Evolutionary conservation across 306 rosid genomes (phyloP).

Genomic region (Psophocarpus tetragonolobus): DNA sequence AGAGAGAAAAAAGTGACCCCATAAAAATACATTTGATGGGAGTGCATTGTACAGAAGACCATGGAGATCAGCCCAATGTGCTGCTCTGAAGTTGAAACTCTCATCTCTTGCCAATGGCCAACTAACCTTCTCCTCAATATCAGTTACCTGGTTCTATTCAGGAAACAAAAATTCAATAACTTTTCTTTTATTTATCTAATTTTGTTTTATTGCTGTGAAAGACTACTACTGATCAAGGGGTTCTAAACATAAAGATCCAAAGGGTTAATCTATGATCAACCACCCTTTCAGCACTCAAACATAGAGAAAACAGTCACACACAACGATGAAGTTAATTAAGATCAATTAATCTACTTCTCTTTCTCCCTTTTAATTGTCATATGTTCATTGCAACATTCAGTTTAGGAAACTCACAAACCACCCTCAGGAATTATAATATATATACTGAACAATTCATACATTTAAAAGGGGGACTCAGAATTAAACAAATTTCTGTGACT

Average conservation of each 20-base stretch:
- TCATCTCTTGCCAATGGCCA: constrained; percentile 70
- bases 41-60: constrained; percentile 60
- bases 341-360: background rate
- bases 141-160: constrained; percentile 63
- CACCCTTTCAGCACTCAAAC: background rate
- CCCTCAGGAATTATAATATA: background rate
- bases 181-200: background rate
- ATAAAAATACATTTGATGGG: constrained; percentile 57
- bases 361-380: background rate
- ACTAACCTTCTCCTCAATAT: constrained; percentile 53
- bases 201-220: background rate
- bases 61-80: constrained; percentile 83
- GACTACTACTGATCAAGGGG: background rate
- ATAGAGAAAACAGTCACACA: background rate
- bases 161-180: background rate
- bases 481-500: background rate
- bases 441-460: background rate
- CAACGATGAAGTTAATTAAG: background rate
- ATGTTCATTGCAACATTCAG: background rate
- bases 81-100: constrained; percentile 69
- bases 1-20: constrained; percentile 74
- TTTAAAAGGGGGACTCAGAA: background rate
- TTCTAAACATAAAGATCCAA: background rate
- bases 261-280: constrained; percentile 1
- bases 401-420: background rate